A percentile compares a stretch with the other conserved stretches of the same genome.
Conservation (phyloP, 2,329 filamentous ascomycete species). For the Penicillium verrucosum region DNA sequence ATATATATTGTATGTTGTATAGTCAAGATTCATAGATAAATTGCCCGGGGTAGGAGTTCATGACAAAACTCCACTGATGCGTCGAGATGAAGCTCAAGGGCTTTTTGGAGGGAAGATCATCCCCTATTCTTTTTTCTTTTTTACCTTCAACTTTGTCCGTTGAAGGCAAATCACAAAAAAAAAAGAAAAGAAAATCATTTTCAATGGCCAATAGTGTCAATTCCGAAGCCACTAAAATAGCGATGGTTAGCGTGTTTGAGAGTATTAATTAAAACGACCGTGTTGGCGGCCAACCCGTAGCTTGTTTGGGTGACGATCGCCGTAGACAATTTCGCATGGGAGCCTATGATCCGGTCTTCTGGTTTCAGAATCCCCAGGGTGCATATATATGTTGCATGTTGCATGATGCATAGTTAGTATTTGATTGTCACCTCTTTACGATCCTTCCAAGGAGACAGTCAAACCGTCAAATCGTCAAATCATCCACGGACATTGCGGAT, state of each 20-base stretch:
- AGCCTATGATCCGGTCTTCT: constrained; percentile 17
- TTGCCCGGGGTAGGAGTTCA: constrained; percentile 21
- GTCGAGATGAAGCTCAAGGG: constrained; percentile 4
- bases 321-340: constrained; percentile 21
- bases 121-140: neutral
- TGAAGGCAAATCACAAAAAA: constrained; percentile 1
- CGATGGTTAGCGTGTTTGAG: constrained; percentile 21
- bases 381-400: constrained; percentile 9
- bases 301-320: constrained; percentile 22
- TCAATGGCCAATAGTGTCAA: constrained; percentile 14
- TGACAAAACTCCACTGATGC: constrained; percentile 14
- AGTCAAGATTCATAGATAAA: neutral
- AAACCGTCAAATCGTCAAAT: neutral
- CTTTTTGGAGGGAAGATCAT: constrained; percentile 1
- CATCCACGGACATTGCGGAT: neutral
- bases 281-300: constrained; percentile 11
- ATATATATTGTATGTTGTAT: too few species aligned
- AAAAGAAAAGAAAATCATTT: neutral
- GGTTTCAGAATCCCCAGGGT: constrained; percentile 18
- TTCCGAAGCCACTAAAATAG: constrained; percentile 11
- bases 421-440: neutral
- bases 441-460: neutral
- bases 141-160: too few species aligned
- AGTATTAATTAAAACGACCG: constrained; percentile 10
- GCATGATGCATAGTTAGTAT: neutral